phyloP scores from a whole-genome alignment of 1,284 basidiomycete genomes.

The Puccinia brachypodii region DNA sequence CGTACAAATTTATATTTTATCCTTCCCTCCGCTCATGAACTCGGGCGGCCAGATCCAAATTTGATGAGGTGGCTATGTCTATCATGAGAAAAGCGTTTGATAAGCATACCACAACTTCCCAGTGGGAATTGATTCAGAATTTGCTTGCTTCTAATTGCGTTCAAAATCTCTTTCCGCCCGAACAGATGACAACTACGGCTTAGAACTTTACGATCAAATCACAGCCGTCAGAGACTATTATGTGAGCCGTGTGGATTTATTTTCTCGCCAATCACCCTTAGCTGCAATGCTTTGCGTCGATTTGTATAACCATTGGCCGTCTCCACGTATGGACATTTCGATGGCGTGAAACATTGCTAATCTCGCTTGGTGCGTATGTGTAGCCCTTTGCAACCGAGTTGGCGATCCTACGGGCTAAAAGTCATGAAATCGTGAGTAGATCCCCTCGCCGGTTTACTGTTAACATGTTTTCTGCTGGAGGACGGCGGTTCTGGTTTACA shows the following conservation, averaged over 20 bases:
- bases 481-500: not conserved
- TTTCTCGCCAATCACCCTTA: not conserved
- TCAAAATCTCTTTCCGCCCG: not conserved
- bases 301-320: not conserved
- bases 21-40: not conserved
- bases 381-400: slow-evolving; percentile 46
- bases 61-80: not conserved
- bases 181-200: slow-evolving; percentile 35
- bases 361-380: not conserved
- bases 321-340: not conserved
- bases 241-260: slow-evolving; percentile 8
- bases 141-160: not conserved
- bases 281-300: not conserved
- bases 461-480: not conserved
- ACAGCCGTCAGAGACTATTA: slow-evolving; percentile 43
- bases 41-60: not conserved
- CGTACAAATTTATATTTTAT: not conserved
- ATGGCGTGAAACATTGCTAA: not conserved
- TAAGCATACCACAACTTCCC: not conserved
- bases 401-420: slow-evolving; percentile 27
- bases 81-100: not conserved
- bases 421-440: slow-evolving; percentile 38
- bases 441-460: not conserved
- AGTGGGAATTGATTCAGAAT: not conserved
- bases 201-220: slow-evolving; percentile 43